Conservation (phyloP, 2,329 filamentous ascomycete species). For the Mollisia scopiformis region DNA sequence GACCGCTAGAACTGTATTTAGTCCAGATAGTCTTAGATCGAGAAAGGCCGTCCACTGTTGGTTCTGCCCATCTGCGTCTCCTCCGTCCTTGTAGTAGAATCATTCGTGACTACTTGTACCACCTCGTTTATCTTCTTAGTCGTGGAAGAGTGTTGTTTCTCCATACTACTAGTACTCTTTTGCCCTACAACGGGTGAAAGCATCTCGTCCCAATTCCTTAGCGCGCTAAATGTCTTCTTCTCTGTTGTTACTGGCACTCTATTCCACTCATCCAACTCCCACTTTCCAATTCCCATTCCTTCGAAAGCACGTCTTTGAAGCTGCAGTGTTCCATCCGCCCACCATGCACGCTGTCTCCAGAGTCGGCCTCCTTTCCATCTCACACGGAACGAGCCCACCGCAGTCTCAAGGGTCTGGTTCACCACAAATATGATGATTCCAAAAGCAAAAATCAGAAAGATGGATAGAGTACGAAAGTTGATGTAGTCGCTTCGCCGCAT, state of each 20-base stretch:
- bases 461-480: background rate
- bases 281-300: background rate
- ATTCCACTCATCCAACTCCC: background rate
- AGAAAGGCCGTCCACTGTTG: no score
- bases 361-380: background rate
- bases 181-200: background rate
- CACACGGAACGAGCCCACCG: background rate
- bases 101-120: no score
- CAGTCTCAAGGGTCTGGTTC: background rate
- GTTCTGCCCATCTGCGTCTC: no score
- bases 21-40: no score
- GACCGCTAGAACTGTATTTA: no score
- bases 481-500: background rate
- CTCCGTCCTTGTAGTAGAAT: no score
- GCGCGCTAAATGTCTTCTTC: background rate
- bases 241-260: background rate
- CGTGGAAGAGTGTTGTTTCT: no score
- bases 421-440: background rate
- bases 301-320: background rate
- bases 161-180: no score
- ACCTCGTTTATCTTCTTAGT: no score
- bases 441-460: background rate
- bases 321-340: background rate
- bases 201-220: background rate
- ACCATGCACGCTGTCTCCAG: background rate